phyloP scores from a whole-genome alignment of 2,329 filamentous ascomycete genomes.

The Colletotrichum karsti region DNA sequence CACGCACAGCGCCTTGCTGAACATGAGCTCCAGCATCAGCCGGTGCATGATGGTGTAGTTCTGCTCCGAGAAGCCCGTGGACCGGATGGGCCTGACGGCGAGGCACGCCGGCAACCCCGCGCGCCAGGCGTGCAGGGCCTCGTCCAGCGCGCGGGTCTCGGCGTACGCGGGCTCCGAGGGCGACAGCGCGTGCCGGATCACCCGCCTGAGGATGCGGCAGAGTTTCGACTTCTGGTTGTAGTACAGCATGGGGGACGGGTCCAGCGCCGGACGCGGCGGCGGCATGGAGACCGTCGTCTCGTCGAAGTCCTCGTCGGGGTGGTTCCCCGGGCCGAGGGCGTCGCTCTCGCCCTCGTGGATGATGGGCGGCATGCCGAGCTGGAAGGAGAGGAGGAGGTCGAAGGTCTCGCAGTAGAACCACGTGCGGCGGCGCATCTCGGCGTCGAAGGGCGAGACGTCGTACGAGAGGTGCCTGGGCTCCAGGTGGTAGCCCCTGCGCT shows the following conservation, averaged over 20 bases:
- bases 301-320: constrained; percentile 61
- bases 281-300: constrained; percentile 53
- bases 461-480: constrained; percentile 51
- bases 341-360: constrained; percentile 57
- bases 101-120: constrained; percentile 48
- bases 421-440: constrained; percentile 58
- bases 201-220: constrained; percentile 51
- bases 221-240: constrained; percentile 52
- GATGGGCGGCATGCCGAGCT: constrained; percentile 61
- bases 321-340: constrained; percentile 53
- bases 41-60: constrained; percentile 57
- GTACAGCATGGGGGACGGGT: constrained; percentile 53
- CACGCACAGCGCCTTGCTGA: constrained; percentile 57
- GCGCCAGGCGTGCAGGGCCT: constrained; percentile 47
- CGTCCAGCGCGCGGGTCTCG: constrained; percentile 44
- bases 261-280: constrained; percentile 48
- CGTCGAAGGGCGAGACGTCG: constrained; percentile 55
- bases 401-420: constrained; percentile 58
- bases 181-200: constrained; percentile 50
- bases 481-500: constrained; percentile 61
- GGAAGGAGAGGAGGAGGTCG: constrained; percentile 58
- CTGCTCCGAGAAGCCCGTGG: constrained; percentile 51
- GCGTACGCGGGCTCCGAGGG: constrained; percentile 46
- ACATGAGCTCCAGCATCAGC: constrained; percentile 57
- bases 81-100: constrained; percentile 49